These are phyloP conservation scores for Lathyrus sativus DNA, from an alignment of 306 rosid genomes.

Conservation along the genomic window DNA sequence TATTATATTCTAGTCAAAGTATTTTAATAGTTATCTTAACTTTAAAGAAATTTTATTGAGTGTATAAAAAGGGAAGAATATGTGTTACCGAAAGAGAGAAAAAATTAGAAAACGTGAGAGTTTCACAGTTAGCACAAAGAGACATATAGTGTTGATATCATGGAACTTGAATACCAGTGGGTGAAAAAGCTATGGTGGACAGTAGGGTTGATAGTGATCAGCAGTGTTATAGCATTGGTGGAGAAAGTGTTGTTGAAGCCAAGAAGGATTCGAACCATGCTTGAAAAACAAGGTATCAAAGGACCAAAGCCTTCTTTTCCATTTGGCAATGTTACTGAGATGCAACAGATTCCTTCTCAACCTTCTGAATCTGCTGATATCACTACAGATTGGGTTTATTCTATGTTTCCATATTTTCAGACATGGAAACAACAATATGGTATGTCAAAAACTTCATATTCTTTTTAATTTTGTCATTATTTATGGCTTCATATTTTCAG, in stretches of 20 bases:
- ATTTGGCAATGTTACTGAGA: constrained; percentile 33
- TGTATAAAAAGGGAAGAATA: no score
- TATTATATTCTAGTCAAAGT: no score
- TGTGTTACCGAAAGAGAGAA: no score
- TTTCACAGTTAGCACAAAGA: no score
- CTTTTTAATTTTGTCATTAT: no score
- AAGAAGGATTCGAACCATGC: constrained; percentile 28
- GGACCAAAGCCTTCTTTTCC: constrained; percentile 46
- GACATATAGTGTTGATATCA: no score
- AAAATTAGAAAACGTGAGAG: no score
- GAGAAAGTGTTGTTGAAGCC: constrained; percentile 26
- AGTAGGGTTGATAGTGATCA: not conserved
- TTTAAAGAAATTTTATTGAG: no score
- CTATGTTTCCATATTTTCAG: constrained; percentile 39
- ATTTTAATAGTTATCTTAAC: no score
- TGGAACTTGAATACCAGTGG: no score
- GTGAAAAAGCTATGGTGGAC: constrained; percentile 23
- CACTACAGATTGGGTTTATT: constrained; percentile 28
- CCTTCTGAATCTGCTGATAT: not conserved
- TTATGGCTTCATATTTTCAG: no score
- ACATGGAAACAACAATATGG: constrained; percentile 40
- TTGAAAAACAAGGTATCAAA: constrained; percentile 39
- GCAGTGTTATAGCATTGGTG: not conserved
- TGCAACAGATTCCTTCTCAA: constrained; percentile 7
- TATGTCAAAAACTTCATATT: no score